Evolutionary conservation across 768 basidiomycete genomes (phyloP).

Genomic region (Inosperma sp.): DNA sequence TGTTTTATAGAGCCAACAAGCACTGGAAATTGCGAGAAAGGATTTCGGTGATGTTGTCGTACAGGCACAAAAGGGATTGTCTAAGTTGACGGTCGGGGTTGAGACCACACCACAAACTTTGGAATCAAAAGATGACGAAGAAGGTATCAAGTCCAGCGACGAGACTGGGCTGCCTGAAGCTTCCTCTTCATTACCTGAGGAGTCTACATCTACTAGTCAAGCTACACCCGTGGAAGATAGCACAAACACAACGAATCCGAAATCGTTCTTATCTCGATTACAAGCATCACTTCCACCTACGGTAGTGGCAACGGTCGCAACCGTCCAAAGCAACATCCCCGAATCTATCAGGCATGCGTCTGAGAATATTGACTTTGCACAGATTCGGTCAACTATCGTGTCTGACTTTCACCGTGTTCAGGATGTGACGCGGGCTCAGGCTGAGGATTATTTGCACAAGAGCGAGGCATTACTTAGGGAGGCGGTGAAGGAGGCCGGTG

Average conservation of each 20-base stretch:
- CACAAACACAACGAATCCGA: constrained; percentile 29
- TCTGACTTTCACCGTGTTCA: constrained; percentile 71
- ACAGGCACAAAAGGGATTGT: constrained; percentile 76
- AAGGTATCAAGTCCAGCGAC: constrained; percentile 1
- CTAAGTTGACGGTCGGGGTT: constrained; percentile 44
- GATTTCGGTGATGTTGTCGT: constrained; percentile 69
- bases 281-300: constrained; percentile 74
- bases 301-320: constrained; percentile 59
- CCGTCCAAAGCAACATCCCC: constrained; percentile 64
- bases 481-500: constrained; percentile 76
- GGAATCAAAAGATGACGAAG: constrained; percentile 11
- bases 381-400: constrained; percentile 59
- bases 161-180: not conserved
- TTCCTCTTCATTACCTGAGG: not conserved
- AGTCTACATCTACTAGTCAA: constrained; percentile 6
- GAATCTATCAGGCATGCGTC: constrained; percentile 60
- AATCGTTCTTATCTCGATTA: constrained; percentile 60
- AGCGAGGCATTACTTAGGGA: constrained; percentile 61
- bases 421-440: constrained; percentile 67
- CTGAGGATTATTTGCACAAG: constrained; percentile 81
- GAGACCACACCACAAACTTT: constrained; percentile 13
- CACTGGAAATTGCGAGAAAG: constrained; percentile 63
- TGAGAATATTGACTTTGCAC: constrained; percentile 61
- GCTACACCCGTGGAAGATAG: constrained; percentile 7
- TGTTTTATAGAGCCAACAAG: constrained; percentile 56